Evolutionary conservation across 805 yeast genomes (phyloP).

Genomic region (Pichia kluyveri): DNA sequence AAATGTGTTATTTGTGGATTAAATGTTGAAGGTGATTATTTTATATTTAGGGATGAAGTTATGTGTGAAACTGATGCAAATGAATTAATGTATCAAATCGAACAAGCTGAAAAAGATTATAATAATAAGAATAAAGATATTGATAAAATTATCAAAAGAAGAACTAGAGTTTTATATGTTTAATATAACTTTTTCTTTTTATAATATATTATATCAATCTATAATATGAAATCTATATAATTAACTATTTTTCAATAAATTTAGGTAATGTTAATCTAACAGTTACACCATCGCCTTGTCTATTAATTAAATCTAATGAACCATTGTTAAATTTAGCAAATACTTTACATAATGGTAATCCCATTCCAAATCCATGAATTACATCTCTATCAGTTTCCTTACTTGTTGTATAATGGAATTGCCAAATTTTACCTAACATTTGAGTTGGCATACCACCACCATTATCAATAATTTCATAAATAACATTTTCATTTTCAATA

Average conservation of each 20-base stretch:
- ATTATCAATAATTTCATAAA: conserved; percentile 19
- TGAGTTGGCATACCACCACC: conserved; percentile 23
- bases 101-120: conserved; percentile 7
- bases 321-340: conserved; percentile 22
- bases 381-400: conserved; percentile 16
- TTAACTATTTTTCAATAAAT: background rate
- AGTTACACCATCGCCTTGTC: conserved; percentile 18
- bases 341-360: conserved; percentile 23
- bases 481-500: conserved; percentile 4
- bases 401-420: conserved; percentile 25
- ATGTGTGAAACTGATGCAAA: conserved; percentile 40
- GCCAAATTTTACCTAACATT: conserved; percentile 20
- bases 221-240: background rate
- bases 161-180: conserved; percentile 22
- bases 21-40: conserved; percentile 46
- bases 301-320: conserved; percentile 14
- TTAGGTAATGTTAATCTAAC: conserved; percentile 18
- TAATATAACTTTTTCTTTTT: background rate
- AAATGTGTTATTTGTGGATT: conserved; percentile 53
- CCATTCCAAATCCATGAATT: conserved; percentile 27
- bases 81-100: conserved; percentile 10
- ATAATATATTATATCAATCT: background rate
- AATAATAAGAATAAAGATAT: background rate
- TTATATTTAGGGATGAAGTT: conserved; percentile 37
- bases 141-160: conserved; percentile 22